Evolutionary conservation across 2,329 filamentous ascomycete species (phyloP).

Genomic region (Verticillium nonalfalfae): DNA sequence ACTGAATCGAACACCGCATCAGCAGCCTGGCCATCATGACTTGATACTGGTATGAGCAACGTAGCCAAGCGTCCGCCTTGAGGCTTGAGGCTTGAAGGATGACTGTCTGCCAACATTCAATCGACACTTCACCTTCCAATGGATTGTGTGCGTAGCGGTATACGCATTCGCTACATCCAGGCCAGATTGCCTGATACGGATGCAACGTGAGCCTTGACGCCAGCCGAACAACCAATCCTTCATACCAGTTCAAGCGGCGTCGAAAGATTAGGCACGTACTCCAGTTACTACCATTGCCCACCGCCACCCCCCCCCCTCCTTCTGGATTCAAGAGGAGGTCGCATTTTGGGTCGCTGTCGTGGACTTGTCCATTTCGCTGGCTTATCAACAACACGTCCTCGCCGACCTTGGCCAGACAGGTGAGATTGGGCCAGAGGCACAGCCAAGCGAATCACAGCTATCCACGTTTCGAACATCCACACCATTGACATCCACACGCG

Average conservation of each 20-base stretch:
- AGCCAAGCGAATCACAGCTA: slow-evolving; percentile 12
- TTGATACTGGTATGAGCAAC: not conserved
- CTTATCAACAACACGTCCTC: slow-evolving; percentile 11
- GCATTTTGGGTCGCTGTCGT: slow-evolving; percentile 8
- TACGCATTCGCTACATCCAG: not conserved
- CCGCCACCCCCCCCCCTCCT: not conserved
- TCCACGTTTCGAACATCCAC: slow-evolving; percentile 10
- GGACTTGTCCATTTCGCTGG: slow-evolving; percentile 1
- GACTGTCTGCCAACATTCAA: not conserved
- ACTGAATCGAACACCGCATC: not conserved
- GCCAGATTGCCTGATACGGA: not conserved
- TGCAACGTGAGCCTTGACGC: not conserved
- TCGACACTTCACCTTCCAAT: not conserved
- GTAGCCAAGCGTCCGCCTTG: not conserved
- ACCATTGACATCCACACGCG: slow-evolving; percentile 1
- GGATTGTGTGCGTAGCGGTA: not conserved
- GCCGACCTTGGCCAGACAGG: not conserved
- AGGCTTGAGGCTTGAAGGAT: not conserved
- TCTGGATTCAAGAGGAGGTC: not conserved
- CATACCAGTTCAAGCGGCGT: not conserved
- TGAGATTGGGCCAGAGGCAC: not conserved
- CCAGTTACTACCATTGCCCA: not conserved
- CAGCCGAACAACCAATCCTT: not conserved
- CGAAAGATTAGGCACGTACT: slow-evolving; percentile 1
- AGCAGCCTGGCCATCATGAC: not conserved